A percentile compares a stretch with the other conserved stretches of the same genome.
These are phyloP conservation scores for Fraxinus sp. DNA, from an alignment of 305 asterid species.

Conservation along the genomic window DNA sequence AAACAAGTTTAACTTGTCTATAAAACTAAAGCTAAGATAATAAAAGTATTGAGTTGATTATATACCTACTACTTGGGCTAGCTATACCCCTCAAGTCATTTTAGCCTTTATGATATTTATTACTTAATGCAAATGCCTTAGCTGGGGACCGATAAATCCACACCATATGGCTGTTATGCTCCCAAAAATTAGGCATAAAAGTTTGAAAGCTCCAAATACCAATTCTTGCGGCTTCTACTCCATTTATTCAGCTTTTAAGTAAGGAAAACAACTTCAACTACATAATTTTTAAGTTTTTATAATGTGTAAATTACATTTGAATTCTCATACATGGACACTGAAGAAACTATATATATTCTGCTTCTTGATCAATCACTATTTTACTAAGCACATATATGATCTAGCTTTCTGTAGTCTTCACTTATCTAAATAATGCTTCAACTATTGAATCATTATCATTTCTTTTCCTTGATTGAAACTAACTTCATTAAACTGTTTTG, in stretches of 20 bases:
- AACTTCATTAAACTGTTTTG: neutral
- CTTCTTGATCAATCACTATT: too few relatives aligned
- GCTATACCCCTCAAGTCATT: slow-evolving; percentile 7
- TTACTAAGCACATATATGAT: too few relatives aligned
- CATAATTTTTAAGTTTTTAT: neutral
- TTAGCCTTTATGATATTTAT: slow-evolving; percentile 2
- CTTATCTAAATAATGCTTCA: too few relatives aligned
- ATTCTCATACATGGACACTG: too few relatives aligned
- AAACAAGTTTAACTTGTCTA: neutral
- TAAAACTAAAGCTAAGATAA: neutral
- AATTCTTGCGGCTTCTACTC: slow-evolving; percentile 14
- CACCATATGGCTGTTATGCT: slow-evolving; percentile 27
- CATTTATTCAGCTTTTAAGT: neutral
- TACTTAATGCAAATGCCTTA: slow-evolving; percentile 8
- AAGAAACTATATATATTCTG: too few relatives aligned
- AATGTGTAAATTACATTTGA: too few relatives aligned
- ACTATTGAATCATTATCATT: neutral
- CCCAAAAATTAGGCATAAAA: slow-evolving; percentile 19
- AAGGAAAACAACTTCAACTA: neutral
- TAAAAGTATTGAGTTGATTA: slow-evolving; percentile 10
- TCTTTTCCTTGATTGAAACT: neutral
- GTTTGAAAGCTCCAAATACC: slow-evolving; percentile 44
- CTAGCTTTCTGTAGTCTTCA: too few relatives aligned
- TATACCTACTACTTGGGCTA: slow-evolving; percentile 28
- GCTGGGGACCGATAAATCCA: slow-evolving; percentile 2